These are phyloP conservation scores for Vanderwaltozyma verrucispora DNA, from an alignment of 805 yeast genomes.

Conservation along the genomic window DNA sequence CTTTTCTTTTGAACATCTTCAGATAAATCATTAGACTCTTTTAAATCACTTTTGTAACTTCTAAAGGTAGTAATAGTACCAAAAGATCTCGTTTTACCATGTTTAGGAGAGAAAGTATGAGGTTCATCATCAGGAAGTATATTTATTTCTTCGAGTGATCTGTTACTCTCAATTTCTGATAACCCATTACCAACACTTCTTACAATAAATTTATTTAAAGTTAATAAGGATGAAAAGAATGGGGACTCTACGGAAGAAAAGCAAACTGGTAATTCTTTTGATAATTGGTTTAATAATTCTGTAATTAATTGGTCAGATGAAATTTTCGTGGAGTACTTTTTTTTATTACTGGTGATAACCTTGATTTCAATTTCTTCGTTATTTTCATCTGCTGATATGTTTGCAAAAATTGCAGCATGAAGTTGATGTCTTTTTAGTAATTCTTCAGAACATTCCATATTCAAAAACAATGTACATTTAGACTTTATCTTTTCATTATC, in stretches of 20 bases:
- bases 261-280: slow-evolving; percentile 11
- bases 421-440: slow-evolving; percentile 32
- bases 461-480: slow-evolving; percentile 56
- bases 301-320: slow-evolving; percentile 9
- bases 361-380: slow-evolving; percentile 10
- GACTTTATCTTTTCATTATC: slow-evolving; percentile 46
- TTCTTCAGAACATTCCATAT: slow-evolving; percentile 35
- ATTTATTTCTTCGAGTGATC: neutral
- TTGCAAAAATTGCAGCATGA: slow-evolving; percentile 40
- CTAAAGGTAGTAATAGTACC: slow-evolving; percentile 27
- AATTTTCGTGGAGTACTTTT: slow-evolving; percentile 1
- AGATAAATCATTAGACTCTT: slow-evolving; percentile 1
- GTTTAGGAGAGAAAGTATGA: neutral
- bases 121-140: neutral
- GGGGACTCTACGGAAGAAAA: slow-evolving; percentile 22
- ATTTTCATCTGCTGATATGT: slow-evolving; percentile 28
- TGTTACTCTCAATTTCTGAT: neutral
- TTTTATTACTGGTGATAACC: slow-evolving; percentile 7
- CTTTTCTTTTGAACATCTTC: neutral
- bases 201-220: slow-evolving; percentile 7
- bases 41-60: slow-evolving; percentile 21
- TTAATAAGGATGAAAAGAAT: slow-evolving; percentile 9
- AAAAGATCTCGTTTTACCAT: slow-evolving; percentile 16
- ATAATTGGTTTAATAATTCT: slow-evolving; percentile 5
- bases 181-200: neutral